Evolutionary conservation across 1,284 basidiomycete genomes (phyloP).

Genomic region (Ceratobasidium sp.): DNA sequence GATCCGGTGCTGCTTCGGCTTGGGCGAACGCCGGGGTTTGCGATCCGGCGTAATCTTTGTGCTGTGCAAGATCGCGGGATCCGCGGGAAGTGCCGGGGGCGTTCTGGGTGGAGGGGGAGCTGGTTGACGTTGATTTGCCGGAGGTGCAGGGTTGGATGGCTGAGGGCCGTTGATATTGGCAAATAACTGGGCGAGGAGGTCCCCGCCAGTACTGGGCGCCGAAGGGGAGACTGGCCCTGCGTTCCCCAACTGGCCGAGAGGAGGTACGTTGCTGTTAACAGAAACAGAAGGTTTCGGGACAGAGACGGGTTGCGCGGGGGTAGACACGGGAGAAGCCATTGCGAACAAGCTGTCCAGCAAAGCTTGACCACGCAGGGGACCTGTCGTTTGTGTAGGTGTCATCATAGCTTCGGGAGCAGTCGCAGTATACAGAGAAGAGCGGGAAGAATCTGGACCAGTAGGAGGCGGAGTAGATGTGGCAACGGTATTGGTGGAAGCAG

Average conservation of each 20-base stretch:
- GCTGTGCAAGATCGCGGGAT: constrained; percentile 27
- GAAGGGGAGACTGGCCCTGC: neutral
- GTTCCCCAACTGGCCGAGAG: neutral
- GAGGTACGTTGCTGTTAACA: neutral
- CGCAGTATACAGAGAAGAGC: neutral
- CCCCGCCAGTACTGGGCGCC: constrained; percentile 10
- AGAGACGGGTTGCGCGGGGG: constrained; percentile 11
- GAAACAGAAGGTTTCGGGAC: neutral
- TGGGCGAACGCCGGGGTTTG: neutral
- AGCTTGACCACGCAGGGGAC: constrained; percentile 25
- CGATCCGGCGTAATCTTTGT: constrained; percentile 29
- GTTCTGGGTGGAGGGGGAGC: constrained; percentile 5
- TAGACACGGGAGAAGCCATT: constrained; percentile 22
- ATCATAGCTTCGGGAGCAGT: neutral
- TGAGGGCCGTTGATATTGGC: constrained; percentile 20
- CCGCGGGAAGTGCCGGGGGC: constrained; percentile 5
- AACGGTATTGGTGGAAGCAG: constrained; percentile 1
- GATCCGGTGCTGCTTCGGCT: neutral
- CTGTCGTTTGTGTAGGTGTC: neutral
- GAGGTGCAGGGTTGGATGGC: neutral
- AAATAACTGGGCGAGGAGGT: constrained; percentile 29
- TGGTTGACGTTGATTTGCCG: neutral
- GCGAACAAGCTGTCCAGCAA: constrained; percentile 34
- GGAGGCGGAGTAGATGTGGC: neutral
- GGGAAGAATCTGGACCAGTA: neutral